Percentiles rank a stretch among this genome's conserved stretches.
phyloP scores from a whole-genome alignment of 208 protist species.

The Acanthamoeba polyphaga region DNA sequence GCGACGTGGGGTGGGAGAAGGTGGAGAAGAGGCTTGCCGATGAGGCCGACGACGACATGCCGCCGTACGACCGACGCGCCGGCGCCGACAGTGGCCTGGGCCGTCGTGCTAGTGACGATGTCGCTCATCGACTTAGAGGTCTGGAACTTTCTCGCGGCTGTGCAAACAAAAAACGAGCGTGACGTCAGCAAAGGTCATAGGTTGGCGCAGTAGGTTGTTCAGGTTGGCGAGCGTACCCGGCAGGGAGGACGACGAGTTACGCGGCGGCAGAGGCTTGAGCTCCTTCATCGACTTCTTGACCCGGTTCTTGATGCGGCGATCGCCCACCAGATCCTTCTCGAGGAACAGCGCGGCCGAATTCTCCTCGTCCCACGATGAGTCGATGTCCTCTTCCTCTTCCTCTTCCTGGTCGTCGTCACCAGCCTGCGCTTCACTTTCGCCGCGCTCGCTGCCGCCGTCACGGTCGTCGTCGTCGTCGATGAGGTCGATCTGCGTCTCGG shows the following conservation, averaged over 20 bases:
- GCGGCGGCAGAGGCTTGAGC: neutral
- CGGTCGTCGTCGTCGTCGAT: neutral
- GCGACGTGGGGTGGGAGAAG: neutral
- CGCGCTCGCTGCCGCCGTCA: neutral
- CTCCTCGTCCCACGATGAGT: conserved; percentile 44
- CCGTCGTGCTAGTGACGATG: neutral
- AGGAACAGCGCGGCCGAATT: conserved; percentile 54
- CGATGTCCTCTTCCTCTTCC: conserved; percentile 23
- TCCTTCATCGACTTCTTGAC: conserved; percentile 49
- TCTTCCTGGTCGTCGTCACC: neutral
- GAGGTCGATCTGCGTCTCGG: conserved; percentile 1
- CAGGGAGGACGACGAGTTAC: neutral
- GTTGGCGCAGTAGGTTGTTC: no score
- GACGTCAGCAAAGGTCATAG: no score
- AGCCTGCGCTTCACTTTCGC: neutral
- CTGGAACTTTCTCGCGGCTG: neutral
- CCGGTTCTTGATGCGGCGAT: neutral
- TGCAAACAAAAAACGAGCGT: neutral
- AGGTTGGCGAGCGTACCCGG: neutral
- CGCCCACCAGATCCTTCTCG: neutral
- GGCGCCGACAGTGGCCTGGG: neutral
- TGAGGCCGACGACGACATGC: neutral
- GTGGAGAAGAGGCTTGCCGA: conserved; percentile 12
- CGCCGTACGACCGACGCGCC: neutral
- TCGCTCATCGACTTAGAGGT: conserved; percentile 10